phyloP scores from a whole-genome alignment of 2,329 filamentous ascomycete species.

The Diaporthe sp. region DNA sequence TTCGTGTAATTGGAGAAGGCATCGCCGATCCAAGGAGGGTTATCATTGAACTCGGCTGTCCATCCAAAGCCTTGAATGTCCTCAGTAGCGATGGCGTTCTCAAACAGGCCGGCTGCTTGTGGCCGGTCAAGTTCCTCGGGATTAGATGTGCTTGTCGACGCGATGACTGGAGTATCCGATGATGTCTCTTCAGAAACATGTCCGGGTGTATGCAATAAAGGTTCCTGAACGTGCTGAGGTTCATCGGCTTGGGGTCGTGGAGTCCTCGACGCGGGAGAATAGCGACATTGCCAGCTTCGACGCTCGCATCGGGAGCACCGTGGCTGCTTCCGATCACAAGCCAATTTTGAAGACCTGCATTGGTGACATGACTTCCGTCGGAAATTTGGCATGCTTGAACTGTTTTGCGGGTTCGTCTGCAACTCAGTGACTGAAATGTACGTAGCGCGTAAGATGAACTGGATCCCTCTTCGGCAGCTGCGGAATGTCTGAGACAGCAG shows the following conservation, averaged over 20 bases:
- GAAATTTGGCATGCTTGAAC: not conserved
- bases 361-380: constrained; percentile 2
- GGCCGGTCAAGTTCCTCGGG: not conserved
- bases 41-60: not conserved
- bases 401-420: not conserved
- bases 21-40: not conserved
- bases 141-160: not conserved
- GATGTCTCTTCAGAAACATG: not conserved
- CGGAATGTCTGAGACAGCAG: not conserved
- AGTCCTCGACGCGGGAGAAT: not conserved
- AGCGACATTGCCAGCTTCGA: not conserved
- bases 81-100: not conserved
- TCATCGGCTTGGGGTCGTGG: not conserved
- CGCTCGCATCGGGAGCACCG: constrained; percentile 1
- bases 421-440: not conserved
- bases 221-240: not conserved
- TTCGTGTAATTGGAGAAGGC: constrained; percentile 1
- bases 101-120: not conserved
- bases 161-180: not conserved
- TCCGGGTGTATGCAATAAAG: not conserved
- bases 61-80: not conserved
- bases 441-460: not conserved
- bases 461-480: not conserved
- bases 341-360: not conserved
- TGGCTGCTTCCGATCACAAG: not conserved